Percentiles rank a stretch among this genome's conserved stretches.
phyloP scores from a whole-genome alignment of 2,329 filamentous ascomycete species.

The Colletotrichum tanaceti region DNA sequence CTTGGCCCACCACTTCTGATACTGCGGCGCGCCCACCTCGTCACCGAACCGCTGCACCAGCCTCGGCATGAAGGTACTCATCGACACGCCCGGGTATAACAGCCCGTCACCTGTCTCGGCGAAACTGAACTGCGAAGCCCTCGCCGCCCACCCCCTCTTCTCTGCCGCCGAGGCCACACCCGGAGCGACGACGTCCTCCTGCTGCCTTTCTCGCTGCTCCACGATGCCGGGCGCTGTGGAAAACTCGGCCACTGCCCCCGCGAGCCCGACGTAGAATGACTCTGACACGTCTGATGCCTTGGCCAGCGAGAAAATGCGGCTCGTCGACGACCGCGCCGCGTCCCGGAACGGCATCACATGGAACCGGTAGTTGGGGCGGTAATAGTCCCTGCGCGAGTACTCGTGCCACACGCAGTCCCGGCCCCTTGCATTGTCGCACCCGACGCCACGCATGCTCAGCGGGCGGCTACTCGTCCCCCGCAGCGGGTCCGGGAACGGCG shows the following conservation, averaged over 20 bases:
- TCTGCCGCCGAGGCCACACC: slow-evolving; percentile 26
- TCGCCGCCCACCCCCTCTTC: slow-evolving; percentile 32
- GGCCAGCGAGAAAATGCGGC: slow-evolving; percentile 59
- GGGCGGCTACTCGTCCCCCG: slow-evolving; percentile 43
- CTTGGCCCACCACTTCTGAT: slow-evolving; percentile 19
- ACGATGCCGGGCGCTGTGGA: slow-evolving; percentile 6
- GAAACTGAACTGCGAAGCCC: slow-evolving; percentile 41
- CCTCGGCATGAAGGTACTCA: slow-evolving; percentile 38
- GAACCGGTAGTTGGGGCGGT: slow-evolving; percentile 62
- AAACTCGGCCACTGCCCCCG: slow-evolving; percentile 61
- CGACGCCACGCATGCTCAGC: slow-evolving; percentile 32
- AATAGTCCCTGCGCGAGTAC: slow-evolving; percentile 55
- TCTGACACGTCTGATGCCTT: slow-evolving; percentile 60
- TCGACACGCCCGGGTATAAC: slow-evolving; percentile 30
- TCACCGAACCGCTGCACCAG: slow-evolving; percentile 37
- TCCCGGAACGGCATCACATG: slow-evolving; percentile 52
- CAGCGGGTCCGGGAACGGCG: slow-evolving; percentile 52
- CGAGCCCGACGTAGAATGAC: slow-evolving; percentile 62
- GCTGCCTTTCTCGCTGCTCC: slow-evolving; percentile 12
- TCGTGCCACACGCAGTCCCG: slow-evolving; percentile 61
- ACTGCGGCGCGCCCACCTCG: slow-evolving; percentile 29
- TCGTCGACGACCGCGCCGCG: slow-evolving; percentile 38
- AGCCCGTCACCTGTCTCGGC: slow-evolving; percentile 47
- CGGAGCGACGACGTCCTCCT: background rate
- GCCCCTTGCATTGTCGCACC: slow-evolving; percentile 52